phyloP scores from a whole-genome alignment of 75 land plant genomes.

The Sequoiadendron giganteum region DNA sequence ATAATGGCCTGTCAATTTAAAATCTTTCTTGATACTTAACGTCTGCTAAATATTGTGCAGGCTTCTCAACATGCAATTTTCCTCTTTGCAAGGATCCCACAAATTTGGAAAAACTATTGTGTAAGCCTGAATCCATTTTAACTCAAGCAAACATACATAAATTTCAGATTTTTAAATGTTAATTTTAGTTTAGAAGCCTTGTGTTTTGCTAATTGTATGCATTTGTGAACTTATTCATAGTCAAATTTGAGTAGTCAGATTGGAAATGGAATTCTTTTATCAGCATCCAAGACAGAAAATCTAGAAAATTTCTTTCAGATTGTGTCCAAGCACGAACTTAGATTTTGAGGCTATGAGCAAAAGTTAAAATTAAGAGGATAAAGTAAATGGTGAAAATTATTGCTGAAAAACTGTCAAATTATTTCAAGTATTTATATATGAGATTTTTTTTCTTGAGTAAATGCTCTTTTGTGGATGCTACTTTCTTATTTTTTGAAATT shows the following conservation, averaged over 20 bases:
- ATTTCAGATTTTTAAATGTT: background rate
- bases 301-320: background rate
- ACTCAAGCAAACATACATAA: background rate
- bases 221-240: background rate
- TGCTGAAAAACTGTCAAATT: background rate
- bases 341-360: background rate
- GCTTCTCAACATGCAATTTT: conserved; percentile 88
- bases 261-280: background rate
- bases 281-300: background rate
- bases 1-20: background rate
- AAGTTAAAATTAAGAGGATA: background rate
- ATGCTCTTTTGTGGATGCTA: background rate
- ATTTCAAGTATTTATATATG: background rate
- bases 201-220: background rate
- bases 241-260: background rate
- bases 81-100: conserved; percentile 81
- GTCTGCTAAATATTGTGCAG: conserved; percentile 29
- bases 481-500: background rate
- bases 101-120: conserved; percentile 71
- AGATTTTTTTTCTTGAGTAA: background rate
- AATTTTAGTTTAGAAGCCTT: background rate
- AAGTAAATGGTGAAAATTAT: background rate
- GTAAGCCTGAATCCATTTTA: conserved; percentile 35
- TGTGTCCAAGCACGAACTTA: background rate
- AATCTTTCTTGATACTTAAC: background rate